Conservation (phyloP, 306 rosid genomes). For the Medicago ruthenica region DNA sequence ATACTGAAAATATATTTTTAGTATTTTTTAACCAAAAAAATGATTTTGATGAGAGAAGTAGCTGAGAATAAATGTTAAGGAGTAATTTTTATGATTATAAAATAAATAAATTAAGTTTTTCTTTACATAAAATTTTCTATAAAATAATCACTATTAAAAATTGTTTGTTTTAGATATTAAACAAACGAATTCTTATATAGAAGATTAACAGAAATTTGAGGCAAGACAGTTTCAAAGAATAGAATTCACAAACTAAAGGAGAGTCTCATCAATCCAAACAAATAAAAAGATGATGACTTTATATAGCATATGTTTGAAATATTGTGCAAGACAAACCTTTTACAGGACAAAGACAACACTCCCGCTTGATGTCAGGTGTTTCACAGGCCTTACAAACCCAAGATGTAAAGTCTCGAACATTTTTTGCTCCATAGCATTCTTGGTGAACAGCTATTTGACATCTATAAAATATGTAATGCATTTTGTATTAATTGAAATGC, state of each 20-base stretch:
- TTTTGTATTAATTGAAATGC: constrained; percentile 30
- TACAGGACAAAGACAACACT: constrained; percentile 99
- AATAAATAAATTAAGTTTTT: no score
- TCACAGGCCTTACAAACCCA: constrained; percentile 99
- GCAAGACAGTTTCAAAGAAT: neutral
- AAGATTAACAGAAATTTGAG: constrained; percentile 6
- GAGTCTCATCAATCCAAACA: constrained; percentile 17
- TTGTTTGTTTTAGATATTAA: neutral
- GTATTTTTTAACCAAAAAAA: neutral
- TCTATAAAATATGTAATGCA: constrained; percentile 54
- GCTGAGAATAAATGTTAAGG: no score
- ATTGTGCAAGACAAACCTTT: constrained; percentile 64
- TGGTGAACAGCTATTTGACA: constrained; percentile 99
- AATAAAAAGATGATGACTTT: constrained; percentile 32
- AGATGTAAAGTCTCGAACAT: constrained; percentile 88
- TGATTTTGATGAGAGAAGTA: neutral
- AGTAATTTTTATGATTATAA: neutral
- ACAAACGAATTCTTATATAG: neutral
- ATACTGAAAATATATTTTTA: neutral
- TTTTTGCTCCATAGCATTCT: constrained; percentile 98
- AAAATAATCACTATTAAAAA: neutral
- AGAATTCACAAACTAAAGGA: constrained; percentile 3
- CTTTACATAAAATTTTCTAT: neutral
- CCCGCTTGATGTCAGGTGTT: constrained; percentile 83
- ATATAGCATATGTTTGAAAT: constrained; percentile 31